Evolutionary conservation across 1,139 yeast species (phyloP).

Genomic region (Scheffersomyces illinoinensis): DNA sequence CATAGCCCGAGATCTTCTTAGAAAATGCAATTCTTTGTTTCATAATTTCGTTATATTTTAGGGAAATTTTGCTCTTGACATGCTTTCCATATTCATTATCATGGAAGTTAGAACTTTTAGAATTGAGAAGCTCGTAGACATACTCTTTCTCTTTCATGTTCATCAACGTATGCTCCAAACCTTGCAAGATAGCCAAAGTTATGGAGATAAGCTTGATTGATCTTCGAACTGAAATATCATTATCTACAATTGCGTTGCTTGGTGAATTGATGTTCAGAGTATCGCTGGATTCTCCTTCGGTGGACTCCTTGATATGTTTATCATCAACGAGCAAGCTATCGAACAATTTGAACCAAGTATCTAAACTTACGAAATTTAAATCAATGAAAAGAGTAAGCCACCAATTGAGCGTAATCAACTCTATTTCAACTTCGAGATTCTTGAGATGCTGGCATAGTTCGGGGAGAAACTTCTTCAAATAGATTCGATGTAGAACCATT

Average conservation of each 20-base stretch:
- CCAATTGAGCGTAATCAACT: conserved; percentile 59
- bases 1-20: neutral
- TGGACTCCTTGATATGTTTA: conserved; percentile 2
- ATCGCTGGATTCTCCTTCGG: neutral
- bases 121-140: neutral
- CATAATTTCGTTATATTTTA: neutral
- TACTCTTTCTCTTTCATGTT: neutral
- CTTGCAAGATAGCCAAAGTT: neutral
- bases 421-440: conserved; percentile 43
- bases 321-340: conserved; percentile 45
- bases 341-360: conserved; percentile 53
- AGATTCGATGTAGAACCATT: conserved; percentile 18
- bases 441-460: conserved; percentile 38
- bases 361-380: conserved; percentile 47
- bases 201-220: neutral
- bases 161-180: neutral
- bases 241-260: neutral
- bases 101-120: neutral
- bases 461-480: conserved; percentile 35
- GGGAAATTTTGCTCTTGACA: neutral
- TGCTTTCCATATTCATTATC: neutral
- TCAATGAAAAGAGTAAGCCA: conserved; percentile 58
- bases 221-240: neutral
- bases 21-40: neutral
- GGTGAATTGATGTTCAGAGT: neutral